Evolutionary conservation across 2,329 filamentous ascomycete species (phyloP).

Genomic region (Calonectria pseudoreteaudii): DNA sequence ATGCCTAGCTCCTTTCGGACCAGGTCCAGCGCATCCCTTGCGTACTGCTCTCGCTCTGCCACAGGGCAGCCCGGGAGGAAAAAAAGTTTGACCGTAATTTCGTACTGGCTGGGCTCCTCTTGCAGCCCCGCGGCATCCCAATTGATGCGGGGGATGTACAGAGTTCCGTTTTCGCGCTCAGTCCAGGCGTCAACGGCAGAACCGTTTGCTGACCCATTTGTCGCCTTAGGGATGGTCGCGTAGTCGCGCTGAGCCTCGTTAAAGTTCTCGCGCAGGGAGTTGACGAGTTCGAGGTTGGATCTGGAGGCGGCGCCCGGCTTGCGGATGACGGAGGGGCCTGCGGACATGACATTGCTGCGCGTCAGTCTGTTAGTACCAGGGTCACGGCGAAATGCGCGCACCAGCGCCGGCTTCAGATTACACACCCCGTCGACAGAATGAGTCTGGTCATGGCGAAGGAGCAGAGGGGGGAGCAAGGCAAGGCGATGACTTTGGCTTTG

Average conservation of each 20-base stretch:
- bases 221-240: conserved; percentile 42
- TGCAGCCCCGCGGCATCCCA: conserved; percentile 77
- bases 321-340: conserved; percentile 85
- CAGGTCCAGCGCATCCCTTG: conserved; percentile 80
- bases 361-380: conserved; percentile 35
- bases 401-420: conserved; percentile 33
- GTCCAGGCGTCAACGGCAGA: conserved; percentile 73
- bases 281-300: conserved; percentile 93
- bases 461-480: not conserved
- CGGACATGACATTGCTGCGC: conserved; percentile 83
- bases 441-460: conserved; percentile 75
- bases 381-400: conserved; percentile 17
- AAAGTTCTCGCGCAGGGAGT: conserved; percentile 88
- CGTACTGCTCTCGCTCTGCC: conserved; percentile 75
- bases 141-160: conserved; percentile 84
- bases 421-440: conserved; percentile 87
- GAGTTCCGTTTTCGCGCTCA: conserved; percentile 65
- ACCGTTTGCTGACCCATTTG: conserved; percentile 50
- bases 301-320: conserved; percentile 75
- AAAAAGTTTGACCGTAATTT: conserved; percentile 96
- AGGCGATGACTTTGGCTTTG: not conserved
- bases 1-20: conserved; percentile 85
- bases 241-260: conserved; percentile 77
- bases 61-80: conserved; percentile 81
- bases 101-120: conserved; percentile 88